Evolutionary conservation across 2,329 filamentous ascomycete species (phyloP).

Genomic region (Grosmannia clavigera): DNA sequence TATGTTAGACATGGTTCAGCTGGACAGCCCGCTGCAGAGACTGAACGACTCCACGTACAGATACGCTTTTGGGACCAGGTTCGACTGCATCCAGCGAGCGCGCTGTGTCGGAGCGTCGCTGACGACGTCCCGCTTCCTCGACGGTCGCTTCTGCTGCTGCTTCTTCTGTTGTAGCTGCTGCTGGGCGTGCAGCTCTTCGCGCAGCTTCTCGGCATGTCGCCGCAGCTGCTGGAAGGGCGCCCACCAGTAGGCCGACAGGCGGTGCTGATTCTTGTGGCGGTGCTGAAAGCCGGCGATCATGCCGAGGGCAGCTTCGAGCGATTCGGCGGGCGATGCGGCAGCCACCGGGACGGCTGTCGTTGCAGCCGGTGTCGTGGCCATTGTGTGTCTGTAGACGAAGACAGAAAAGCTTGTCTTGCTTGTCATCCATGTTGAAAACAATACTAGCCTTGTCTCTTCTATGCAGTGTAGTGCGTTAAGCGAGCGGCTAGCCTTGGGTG

Average conservation of each 20-base stretch:
- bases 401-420: background rate
- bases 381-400: no score
- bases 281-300: conserved; percentile 64
- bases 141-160: conserved; percentile 16
- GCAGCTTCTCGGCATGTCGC: conserved; percentile 47
- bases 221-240: conserved; percentile 57
- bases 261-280: conserved; percentile 88
- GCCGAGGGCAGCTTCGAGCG: conserved; percentile 28
- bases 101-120: conserved; percentile 7
- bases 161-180: conserved; percentile 4
- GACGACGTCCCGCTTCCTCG: conserved; percentile 16
- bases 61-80: conserved; percentile 29
- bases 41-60: conserved; percentile 22
- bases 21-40: background rate
- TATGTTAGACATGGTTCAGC: background rate
- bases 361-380: no score
- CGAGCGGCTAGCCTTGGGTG: background rate
- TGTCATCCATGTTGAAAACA: background rate
- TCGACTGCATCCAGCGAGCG: conserved; percentile 26
- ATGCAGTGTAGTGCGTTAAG: background rate
- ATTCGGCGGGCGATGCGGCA: conserved; percentile 9
- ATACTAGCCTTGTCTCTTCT: background rate
- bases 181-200: conserved; percentile 20
- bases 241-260: conserved; percentile 64
- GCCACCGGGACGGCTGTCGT: background rate